Base-by-base conservation (phyloP, 495 filamentous ascomycete species). In the Aspergillus bridgeri region DNA sequence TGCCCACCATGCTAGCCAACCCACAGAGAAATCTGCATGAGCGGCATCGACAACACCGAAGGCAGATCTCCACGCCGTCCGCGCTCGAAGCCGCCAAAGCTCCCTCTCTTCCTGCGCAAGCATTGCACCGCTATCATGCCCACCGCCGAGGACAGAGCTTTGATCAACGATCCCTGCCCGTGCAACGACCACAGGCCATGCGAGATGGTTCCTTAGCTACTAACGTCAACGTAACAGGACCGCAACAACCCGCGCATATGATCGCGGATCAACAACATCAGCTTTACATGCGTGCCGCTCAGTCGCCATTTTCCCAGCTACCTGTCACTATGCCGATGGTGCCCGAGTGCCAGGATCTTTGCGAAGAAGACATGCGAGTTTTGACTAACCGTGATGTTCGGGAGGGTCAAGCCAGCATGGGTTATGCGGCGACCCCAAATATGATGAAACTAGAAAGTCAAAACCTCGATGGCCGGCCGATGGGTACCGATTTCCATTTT, bases 11-110 rank as follows among this genome's bases (percentile, higher is more conserved):
- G 90, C 83, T 92, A 83, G 88, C 89, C 69, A 84, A 88, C 75
- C 80, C 83, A 61, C 75, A 75, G 54, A 83, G 79, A 71, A 83
- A 74, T 75, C 79, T 88, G 73, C 84, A 89, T 61, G 76, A 79
- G 64, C 87, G 86, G 73, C 84, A 84, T 67, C 83, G 84, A 69
- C 84, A 83, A 78, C 90, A 96, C 75, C 84, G 89, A 68, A 89
- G 91, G 70, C 91, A 93, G 78, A 87, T 91, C 66, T 96, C 91
- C 65, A 94, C 90, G 65, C 91, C 91, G 56, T 82, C 83, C 57
- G 81, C 79, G 62, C 88, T 87, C 72, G 87, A 90, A 68, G 81
- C 81, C 53, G 76, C 80, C 56, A 87, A 87, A 79, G 81, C 84
- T 65, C 75, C 76, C 50, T 80, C 75, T 72, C 79, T 87, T 65